Evolutionary conservation across 495 filamentous ascomycete genomes (phyloP).

Genomic region (Recurvomyces mirabilis): DNA sequence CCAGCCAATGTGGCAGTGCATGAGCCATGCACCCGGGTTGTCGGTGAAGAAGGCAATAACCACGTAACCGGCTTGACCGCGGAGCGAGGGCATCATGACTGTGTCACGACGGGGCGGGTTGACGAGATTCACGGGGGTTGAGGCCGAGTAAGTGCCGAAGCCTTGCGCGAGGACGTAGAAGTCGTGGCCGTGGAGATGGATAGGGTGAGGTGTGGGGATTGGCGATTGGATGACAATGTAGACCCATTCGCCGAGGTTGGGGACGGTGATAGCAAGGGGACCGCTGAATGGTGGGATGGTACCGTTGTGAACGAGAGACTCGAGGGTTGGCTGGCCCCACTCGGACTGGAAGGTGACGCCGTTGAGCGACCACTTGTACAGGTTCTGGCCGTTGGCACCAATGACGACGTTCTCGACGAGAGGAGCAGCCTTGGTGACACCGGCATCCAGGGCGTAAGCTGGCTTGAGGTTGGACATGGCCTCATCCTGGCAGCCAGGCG

Average conservation of each 20-base stretch:
- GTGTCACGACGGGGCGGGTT: conserved; percentile 28
- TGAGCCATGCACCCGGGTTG: conserved; percentile 28
- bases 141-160: conserved; percentile 10
- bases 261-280: conserved; percentile 25
- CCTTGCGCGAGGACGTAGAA: conserved; percentile 24
- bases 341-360: conserved; percentile 28
- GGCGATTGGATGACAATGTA: conserved; percentile 30
- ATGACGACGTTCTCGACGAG: conserved; percentile 22
- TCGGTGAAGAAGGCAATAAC: conserved; percentile 26
- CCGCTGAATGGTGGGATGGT: conserved; percentile 21
- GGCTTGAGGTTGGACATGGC: conserved; percentile 23
- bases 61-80: conserved; percentile 18
- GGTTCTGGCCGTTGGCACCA: conserved; percentile 16
- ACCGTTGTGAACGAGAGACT: conserved; percentile 21
- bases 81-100: conserved; percentile 17
- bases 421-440: conserved; percentile 7
- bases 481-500: conserved; percentile 32
- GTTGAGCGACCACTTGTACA: conserved; percentile 31
- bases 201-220: conserved; percentile 25
- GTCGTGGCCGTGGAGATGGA: conserved; percentile 30
- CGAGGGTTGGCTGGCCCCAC: conserved; percentile 26
- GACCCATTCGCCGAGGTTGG: conserved; percentile 27
- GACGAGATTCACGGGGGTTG: conserved; percentile 17
- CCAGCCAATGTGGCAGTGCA: conserved; percentile 31
- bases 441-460: conserved; percentile 16